These are phyloP conservation scores for Russula virescens DNA, from an alignment of 768 basidiomycete species.

Conservation along the genomic window DNA sequence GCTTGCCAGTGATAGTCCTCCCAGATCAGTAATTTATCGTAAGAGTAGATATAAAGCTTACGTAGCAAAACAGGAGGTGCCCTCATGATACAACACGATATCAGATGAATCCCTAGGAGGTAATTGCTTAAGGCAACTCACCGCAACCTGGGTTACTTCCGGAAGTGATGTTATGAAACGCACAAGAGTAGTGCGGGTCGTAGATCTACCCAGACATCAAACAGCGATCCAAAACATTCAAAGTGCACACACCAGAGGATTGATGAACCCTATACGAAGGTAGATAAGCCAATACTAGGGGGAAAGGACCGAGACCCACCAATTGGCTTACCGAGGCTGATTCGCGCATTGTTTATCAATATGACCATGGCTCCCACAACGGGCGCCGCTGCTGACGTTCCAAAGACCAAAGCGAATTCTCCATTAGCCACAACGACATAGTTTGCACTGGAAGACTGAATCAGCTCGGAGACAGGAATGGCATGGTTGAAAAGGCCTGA, in stretches of 20 bases:
- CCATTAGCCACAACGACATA: conserved; percentile 25
- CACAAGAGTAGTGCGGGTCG: not conserved
- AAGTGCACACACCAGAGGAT: not conserved
- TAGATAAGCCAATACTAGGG: not conserved
- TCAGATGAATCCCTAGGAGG: not conserved
- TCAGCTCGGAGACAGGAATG: not conserved
- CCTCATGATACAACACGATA: not conserved
- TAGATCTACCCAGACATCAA: conserved; percentile 7
- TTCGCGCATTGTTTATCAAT: conserved; percentile 35
- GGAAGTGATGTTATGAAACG: conserved; percentile 1
- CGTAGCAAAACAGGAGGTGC: conserved; percentile 7
- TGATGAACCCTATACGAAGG: conserved; percentile 5
- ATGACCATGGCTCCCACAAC: conserved; percentile 33
- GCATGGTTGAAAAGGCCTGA: conserved; percentile 7
- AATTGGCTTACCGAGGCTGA: conserved; percentile 28
- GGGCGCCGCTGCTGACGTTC: conserved; percentile 35
- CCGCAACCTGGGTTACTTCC: conserved; percentile 17
- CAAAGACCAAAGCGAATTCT: conserved; percentile 28
- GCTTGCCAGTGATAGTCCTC: not conserved
- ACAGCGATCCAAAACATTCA: not conserved
- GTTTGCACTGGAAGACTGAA: not conserved
- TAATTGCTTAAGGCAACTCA: not conserved
- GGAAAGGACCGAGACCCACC: not conserved
- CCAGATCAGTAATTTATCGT: not conserved
- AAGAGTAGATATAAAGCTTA: not conserved